Evolutionary conservation across 2,329 filamentous ascomycete genomes (phyloP), one percentile per base, ranked within the genome.

Genomic region (Sordariomycetes sp.): DNA sequence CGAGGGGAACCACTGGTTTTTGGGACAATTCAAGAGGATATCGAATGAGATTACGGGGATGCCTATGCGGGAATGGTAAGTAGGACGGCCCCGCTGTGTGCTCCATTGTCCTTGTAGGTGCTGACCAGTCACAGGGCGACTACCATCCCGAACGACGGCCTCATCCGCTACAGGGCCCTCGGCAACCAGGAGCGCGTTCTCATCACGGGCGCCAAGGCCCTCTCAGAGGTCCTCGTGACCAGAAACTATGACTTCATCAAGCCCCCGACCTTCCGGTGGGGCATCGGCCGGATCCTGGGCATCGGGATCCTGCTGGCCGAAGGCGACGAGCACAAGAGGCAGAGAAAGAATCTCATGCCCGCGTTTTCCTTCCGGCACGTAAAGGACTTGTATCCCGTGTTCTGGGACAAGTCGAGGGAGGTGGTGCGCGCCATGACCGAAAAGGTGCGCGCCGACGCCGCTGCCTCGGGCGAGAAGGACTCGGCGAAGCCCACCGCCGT

Each of bases 281-380:
- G 77, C 1, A 71, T 92, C 3, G 80, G 78, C 1, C 76, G 81
- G 24, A 74, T 90, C 28, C 74, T 92, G 13, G 86, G 89, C 10
- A 71, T 85, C 13, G 87, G 88, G 10, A 73, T 92, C 15, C 71
- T 96, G 42, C 74, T 96, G 12, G 87, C 89, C 1, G 91, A 96
- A 69, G 91, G 91, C n/a, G 88, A 95, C 13, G 88, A 91, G 64
- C 92, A 96, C 69, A 94, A 87, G 72, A 74, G 81, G 64, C 87
- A 90, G 72, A 80, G 91, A 53, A 90, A 87, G 67, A 84, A 86
- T 59, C 79, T 95, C 20, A 82, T 86, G 72, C 90, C 90, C 0
- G 88, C 89, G 1, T 96, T 96, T 68, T 78, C 84, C n/a, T 95
- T 89, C 65, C 81, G 90, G 24, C 88, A 95, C 64, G 76, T 95